phyloP scores from a whole-genome alignment of 768 basidiomycete genomes.

The Suillus clintonianus region DNA sequence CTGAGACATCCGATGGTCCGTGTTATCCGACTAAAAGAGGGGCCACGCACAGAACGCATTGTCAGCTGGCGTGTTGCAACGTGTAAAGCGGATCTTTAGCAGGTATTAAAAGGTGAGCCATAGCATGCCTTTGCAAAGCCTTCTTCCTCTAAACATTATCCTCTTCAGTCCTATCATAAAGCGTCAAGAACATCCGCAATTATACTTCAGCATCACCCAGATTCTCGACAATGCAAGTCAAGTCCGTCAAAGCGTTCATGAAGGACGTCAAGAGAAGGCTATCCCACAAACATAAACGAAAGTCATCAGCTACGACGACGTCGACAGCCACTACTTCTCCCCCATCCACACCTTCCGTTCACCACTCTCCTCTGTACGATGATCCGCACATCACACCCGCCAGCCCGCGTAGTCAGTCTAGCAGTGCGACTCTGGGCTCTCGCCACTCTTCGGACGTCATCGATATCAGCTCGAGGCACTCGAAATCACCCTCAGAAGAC shows the following conservation, averaged over 20 bases:
- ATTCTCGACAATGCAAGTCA: slow-evolving; percentile 29
- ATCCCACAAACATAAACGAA: slow-evolving; percentile 23
- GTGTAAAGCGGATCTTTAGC: slow-evolving; percentile 8
- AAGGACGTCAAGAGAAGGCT: slow-evolving; percentile 34
- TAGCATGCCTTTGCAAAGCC: not conserved
- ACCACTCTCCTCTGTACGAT: not conserved
- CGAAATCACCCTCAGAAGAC: not conserved
- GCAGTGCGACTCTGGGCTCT: not conserved
- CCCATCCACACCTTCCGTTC: slow-evolving; percentile 10
- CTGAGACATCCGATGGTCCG: slow-evolving; percentile 1
- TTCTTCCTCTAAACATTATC: not conserved
- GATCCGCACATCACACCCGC: slow-evolving; percentile 14
- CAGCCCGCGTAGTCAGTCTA: slow-evolving; percentile 9
- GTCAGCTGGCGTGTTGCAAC: slow-evolving; percentile 3
- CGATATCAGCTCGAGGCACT: slow-evolving; percentile 19
- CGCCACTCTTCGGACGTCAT: slow-evolving; percentile 16
- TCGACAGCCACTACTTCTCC: slow-evolving; percentile 13
- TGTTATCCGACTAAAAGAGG: not conserved
- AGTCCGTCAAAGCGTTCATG: slow-evolving; percentile 29
- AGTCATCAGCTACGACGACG: not conserved
- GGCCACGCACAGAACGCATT: slow-evolving; percentile 2
- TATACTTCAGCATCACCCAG: not conserved
- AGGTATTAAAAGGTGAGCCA: not conserved
- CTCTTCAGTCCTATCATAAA: not conserved
- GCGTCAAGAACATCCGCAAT: not conserved